These are phyloP conservation scores for Scheffersomyces stambukii DNA, from an alignment of 1,139 yeast genomes.

Conservation along the genomic window DNA sequence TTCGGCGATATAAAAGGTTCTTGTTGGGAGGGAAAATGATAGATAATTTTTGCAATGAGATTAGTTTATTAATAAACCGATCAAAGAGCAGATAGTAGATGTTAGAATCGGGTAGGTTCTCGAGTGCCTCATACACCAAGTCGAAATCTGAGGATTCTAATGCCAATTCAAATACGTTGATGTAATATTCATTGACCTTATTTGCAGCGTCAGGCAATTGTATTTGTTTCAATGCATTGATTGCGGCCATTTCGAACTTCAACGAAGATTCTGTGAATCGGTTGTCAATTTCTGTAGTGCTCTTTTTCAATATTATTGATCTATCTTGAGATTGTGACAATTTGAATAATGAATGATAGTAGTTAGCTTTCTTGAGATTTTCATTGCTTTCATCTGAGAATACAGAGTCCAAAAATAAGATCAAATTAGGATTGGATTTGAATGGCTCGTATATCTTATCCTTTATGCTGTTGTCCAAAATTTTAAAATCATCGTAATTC, in stretches of 20 bases:
- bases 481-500: constrained; percentile 13
- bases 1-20: constrained; percentile 18
- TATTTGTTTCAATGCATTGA: constrained; percentile 22
- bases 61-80: constrained; percentile 23
- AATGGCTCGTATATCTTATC: constrained; percentile 14
- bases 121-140: constrained; percentile 22
- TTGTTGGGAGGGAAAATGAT: constrained; percentile 20
- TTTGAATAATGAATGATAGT: constrained; percentile 33
- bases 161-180: constrained; percentile 29
- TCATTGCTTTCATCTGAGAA: constrained; percentile 21
- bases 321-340: constrained; percentile 21
- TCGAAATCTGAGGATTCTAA: constrained; percentile 23
- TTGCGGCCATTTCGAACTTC: constrained; percentile 30
- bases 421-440: too few relatives aligned
- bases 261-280: constrained; percentile 24
- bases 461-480: constrained; percentile 10
- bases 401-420: too few relatives aligned
- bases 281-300: constrained; percentile 9
- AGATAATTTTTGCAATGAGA: constrained; percentile 17
- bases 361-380: constrained; percentile 17
- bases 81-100: constrained; percentile 14
- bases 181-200: constrained; percentile 18
- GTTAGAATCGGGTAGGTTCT: constrained; percentile 14
- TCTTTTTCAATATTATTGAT: background rate
- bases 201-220: constrained; percentile 3